A percentile compares a stretch with the other conserved stretches of the same genome.
phyloP scores from a whole-genome alignment of 345 rosid genomes.

The Linum tenue region DNA sequence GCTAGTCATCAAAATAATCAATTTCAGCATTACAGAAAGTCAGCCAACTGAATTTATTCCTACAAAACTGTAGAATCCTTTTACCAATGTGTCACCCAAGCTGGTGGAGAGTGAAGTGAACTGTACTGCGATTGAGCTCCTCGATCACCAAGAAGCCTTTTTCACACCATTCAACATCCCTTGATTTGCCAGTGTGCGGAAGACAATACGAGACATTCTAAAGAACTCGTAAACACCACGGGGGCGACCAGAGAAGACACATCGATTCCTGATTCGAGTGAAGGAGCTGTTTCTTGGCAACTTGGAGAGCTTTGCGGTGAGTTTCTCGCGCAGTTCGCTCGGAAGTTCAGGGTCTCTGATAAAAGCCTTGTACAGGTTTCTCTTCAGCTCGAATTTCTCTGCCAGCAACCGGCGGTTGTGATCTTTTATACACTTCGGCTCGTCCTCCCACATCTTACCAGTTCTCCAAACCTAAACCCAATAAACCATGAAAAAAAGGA shows the following conservation, averaged over 20 bases:
- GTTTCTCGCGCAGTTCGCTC: slow-evolving; percentile 38
- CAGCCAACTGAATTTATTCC: too few species aligned
- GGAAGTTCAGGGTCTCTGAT: slow-evolving; percentile 44
- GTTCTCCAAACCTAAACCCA: too few species aligned
- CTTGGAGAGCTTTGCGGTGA: slow-evolving; percentile 36
- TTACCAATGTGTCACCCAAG: too few species aligned
- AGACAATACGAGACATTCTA: slow-evolving; percentile 38
- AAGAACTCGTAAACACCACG: slow-evolving; percentile 38
- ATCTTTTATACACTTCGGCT: slow-evolving; percentile 21
- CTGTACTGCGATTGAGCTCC: too few species aligned
- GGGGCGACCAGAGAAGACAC: slow-evolving; percentile 47
- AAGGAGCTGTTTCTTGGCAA: slow-evolving; percentile 60
- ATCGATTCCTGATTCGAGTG: slow-evolving; percentile 43
- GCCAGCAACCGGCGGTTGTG: slow-evolving; percentile 40
- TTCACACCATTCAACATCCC: slow-evolving; percentile 29
- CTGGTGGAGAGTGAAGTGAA: too few species aligned
- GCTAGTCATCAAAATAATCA: too few species aligned
- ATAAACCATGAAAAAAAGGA: too few species aligned
- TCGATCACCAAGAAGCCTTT: slow-evolving; percentile 33
- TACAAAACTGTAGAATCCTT: too few species aligned
- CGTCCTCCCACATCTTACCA: neutral
- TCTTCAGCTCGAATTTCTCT: slow-evolving; percentile 36
- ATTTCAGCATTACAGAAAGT: too few species aligned
- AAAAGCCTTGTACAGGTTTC: too few species aligned
- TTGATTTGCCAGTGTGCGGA: slow-evolving; percentile 25